These are phyloP conservation scores for Colletotrichum spaethianum DNA, from an alignment of 2,329 filamentous ascomycete species.

Conservation along the genomic window DNA sequence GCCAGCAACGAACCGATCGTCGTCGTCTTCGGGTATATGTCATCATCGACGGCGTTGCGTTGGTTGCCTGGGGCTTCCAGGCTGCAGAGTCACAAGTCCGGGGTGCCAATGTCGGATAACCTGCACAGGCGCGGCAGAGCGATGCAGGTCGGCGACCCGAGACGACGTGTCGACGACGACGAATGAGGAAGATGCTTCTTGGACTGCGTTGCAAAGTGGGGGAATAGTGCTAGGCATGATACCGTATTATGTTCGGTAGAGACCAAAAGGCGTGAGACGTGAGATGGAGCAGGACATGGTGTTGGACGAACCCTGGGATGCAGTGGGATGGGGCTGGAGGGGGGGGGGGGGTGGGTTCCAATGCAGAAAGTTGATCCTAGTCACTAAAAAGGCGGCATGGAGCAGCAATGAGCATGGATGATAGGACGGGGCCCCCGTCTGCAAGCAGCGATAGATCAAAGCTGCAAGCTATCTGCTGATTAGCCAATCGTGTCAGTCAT, in stretches of 20 bases:
- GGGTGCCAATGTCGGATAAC: not conserved
- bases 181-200: not conserved
- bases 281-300: not conserved
- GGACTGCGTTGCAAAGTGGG: slow-evolving; percentile 4
- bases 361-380: slow-evolving; percentile 21
- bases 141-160: slow-evolving; percentile 21
- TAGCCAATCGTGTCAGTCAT: slow-evolving; percentile 28
- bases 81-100: not conserved
- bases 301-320: not conserved
- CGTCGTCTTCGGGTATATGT: not conserved
- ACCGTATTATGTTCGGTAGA: too few relatives aligned
- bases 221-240: not conserved
- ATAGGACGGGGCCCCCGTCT: not conserved
- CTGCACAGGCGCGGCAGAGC: slow-evolving; percentile 25
- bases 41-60: slow-evolving; percentile 11
- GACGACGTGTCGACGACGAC: slow-evolving; percentile 1
- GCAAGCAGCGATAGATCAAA: slow-evolving; percentile 17
- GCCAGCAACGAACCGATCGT: not conserved
- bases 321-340: not conserved
- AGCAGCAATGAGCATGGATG: slow-evolving; percentile 5
- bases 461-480: slow-evolving; percentile 13
- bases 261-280: not conserved
- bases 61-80: slow-evolving; percentile 5
- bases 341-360: slow-evolving; percentile 6
- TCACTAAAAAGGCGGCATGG: slow-evolving; percentile 12